These are phyloP conservation scores for Lepiota venenata DNA, from an alignment of 768 basidiomycete species.

Conservation along the genomic window DNA sequence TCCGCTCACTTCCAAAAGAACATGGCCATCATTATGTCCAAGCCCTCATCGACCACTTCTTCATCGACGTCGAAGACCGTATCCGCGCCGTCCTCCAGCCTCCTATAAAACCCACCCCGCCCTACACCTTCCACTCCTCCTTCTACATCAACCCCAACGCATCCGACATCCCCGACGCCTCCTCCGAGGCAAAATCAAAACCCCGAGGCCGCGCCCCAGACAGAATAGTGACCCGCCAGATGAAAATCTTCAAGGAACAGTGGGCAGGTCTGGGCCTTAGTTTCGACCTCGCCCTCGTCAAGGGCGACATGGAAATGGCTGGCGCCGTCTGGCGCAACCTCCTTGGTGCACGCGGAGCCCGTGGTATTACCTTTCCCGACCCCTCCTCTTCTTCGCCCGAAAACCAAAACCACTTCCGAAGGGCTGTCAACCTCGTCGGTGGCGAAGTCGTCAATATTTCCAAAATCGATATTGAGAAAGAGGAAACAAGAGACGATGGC, in stretches of 20 bases:
- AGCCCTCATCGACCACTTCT: conserved; percentile 91
- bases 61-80: conserved; percentile 89
- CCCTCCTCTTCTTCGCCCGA: conserved; percentile 13
- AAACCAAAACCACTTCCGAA: conserved; percentile 38
- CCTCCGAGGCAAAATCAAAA: conserved; percentile 20
- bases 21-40: conserved; percentile 72
- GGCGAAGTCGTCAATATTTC: conserved; percentile 59
- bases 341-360: conserved; percentile 79
- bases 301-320: conserved; percentile 80
- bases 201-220: conserved; percentile 56
- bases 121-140: conserved; percentile 42
- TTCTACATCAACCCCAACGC: conserved; percentile 49
- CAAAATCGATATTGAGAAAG: conserved; percentile 53
- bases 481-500: conserved; percentile 60
- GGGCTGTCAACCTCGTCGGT: conserved; percentile 69
- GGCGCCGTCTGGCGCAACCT: conserved; percentile 90
- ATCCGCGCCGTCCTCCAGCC: conserved; percentile 79
- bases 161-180: conserved; percentile 12
- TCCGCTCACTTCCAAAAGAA: conserved; percentile 74
- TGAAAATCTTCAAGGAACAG: conserved; percentile 91
- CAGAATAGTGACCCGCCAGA: conserved; percentile 75
- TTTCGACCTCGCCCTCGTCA: conserved; percentile 74
- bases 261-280: conserved; percentile 81
- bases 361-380: conserved; percentile 52
- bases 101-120: conserved; percentile 30